A percentile compares a stretch with the other conserved stretches of the same genome.
Evolutionary conservation across 257 asterid species (phyloP).

Genomic region (Salvia rosmarinus): DNA sequence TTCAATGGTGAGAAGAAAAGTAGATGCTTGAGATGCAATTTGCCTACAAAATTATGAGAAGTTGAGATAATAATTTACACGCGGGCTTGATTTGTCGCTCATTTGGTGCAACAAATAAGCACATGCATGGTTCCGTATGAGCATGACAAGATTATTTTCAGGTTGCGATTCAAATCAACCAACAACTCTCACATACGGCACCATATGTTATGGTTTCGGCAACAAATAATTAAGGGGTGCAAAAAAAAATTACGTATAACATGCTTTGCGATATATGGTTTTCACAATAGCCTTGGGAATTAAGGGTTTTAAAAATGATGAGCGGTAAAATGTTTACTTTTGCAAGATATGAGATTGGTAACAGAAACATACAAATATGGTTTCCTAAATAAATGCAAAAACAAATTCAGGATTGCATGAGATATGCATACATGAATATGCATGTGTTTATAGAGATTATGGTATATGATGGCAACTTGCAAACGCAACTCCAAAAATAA

Average conservation of each 20-base stretch:
- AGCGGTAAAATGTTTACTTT: not conserved
- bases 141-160: conserved; percentile 46
- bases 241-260: not conserved
- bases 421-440: conserved; percentile 4
- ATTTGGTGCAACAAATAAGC: conserved; percentile 63
- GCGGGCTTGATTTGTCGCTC: conserved; percentile 42
- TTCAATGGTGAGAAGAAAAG: conserved; percentile 33
- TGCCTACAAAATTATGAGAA: conserved; percentile 43
- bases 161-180: conserved; percentile 41
- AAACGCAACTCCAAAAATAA: conserved; percentile 44
- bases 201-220: not conserved
- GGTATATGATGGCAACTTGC: conserved; percentile 41
- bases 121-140: conserved; percentile 75
- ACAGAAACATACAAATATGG: not conserved
- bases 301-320: not conserved
- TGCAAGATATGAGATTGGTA: conserved; percentile 22
- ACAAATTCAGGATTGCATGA: conserved; percentile 21
- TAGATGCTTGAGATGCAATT: conserved; percentile 57
- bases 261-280: not conserved
- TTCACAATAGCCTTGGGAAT: conserved; percentile 15
- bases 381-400: conserved; percentile 15
- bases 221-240: conserved; percentile 2
- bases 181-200: conserved; percentile 20
- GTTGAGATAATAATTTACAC: conserved; percentile 38
- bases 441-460: conserved; percentile 34